Conservation (phyloP, 2,329 filamentous ascomycete genomes). For the Arachnomyces sp. region DNA sequence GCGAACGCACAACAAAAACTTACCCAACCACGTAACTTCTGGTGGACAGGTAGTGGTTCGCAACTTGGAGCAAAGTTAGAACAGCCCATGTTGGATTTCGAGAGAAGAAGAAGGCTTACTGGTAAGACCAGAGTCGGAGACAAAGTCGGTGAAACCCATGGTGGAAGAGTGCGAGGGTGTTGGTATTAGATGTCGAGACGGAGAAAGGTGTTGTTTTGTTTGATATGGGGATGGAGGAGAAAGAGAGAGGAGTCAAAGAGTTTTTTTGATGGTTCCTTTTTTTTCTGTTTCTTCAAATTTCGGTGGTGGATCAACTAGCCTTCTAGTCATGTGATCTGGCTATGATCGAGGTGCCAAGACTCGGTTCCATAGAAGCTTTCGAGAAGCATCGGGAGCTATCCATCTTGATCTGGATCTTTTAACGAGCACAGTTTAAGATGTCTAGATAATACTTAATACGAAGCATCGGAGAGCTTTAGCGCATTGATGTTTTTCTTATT, state of each 20-base stretch:
- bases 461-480: background rate
- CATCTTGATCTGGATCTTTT: background rate
- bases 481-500: background rate
- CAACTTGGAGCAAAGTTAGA: conserved; percentile 29
- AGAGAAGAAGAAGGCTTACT: conserved; percentile 35
- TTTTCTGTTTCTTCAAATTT: background rate
- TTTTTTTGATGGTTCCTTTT: background rate
- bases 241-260: background rate
- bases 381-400: conserved; percentile 24
- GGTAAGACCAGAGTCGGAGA: conserved; percentile 55
- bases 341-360: conserved; percentile 8
- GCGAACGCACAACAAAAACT: conserved; percentile 31
- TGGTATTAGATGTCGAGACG: conserved; percentile 18
- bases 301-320: background rate
- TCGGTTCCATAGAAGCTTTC: conserved; percentile 25
- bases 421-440: conserved; percentile 3
- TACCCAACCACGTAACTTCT: conserved; percentile 80
- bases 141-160: conserved; percentile 63
- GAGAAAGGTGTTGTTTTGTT: conserved; percentile 23
- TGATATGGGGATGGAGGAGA: conserved; percentile 3
- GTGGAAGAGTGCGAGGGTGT: conserved; percentile 22
- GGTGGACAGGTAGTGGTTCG: conserved; percentile 44
- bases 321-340: background rate
- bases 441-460: background rate
- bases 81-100: conserved; percentile 20